Conservation (phyloP, 2,329 filamentous ascomycete species). For the Cladobotryum mycophilum region DNA sequence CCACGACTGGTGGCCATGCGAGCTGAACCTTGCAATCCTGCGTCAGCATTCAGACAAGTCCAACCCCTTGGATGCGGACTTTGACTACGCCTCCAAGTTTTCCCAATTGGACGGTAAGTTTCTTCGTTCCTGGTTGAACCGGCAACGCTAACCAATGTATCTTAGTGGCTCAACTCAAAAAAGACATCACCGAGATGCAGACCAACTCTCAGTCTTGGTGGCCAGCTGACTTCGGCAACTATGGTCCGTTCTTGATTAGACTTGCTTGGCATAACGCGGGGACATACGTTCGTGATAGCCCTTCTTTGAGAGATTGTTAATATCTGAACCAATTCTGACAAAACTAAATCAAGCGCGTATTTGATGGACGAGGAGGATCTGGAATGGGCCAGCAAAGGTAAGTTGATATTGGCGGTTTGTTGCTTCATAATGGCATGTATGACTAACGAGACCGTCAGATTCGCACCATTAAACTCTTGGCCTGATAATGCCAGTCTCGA, state of each 20-base stretch:
- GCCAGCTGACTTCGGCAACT: slow-evolving; percentile 76
- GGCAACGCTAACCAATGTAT: not conserved
- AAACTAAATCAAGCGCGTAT: no score
- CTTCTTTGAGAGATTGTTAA: no score
- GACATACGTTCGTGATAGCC: no score
- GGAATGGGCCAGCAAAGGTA: slow-evolving; percentile 37
- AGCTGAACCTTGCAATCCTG: slow-evolving; percentile 61
- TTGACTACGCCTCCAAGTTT: slow-evolving; percentile 67
- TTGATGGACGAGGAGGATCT: slow-evolving; percentile 67
- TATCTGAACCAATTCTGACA: no score
- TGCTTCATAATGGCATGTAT: slow-evolving; percentile 53
- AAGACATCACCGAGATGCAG: slow-evolving; percentile 62
- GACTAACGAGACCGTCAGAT: slow-evolving; percentile 31
- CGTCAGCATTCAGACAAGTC: slow-evolving; percentile 59
- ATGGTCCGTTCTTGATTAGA: slow-evolving; percentile 70
- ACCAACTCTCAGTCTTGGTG: slow-evolving; percentile 74
- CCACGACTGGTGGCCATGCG: slow-evolving; percentile 68
- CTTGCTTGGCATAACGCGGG: slow-evolving; percentile 76
- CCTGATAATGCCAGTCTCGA: slow-evolving; percentile 71
- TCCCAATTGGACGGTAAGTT: slow-evolving; percentile 53
- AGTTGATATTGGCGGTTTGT: not conserved
- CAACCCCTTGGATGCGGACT: slow-evolving; percentile 58
- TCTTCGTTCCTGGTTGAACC: slow-evolving; percentile 37
- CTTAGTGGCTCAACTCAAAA: slow-evolving; percentile 55
- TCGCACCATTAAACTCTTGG: slow-evolving; percentile 73